Evolutionary conservation across 164 flowering plant species (phyloP), one percentile per base, ranked within the genome.

Genomic region (Dillenia suffruticosa): DNA sequence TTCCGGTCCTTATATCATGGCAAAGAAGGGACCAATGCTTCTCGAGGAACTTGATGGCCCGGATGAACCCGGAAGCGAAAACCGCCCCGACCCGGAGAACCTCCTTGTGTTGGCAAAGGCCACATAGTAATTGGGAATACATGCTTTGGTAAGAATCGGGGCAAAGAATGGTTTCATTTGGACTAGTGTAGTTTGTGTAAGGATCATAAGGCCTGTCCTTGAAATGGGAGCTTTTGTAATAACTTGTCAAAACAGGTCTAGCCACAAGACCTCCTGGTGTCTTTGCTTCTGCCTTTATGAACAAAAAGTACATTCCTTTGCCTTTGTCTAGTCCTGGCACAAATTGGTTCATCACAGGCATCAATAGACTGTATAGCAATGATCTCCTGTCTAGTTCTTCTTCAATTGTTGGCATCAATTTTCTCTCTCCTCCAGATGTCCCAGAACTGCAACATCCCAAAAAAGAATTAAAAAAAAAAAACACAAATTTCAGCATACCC

Each of bases 31-130:
- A 2, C 93, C 90, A 91, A 61, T 94, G 88, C 46, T 87, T 91
- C 56, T 94, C 96, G 1, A 94, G 77, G 74, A 94, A 94, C 44
- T 82, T 79, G 66, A 94, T 94, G 17, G 97, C 98, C 13, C 93
- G 81, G 40, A 94, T 90, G 74, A 94, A 94, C 7, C 97, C 95
- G 5, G 97, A 89, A 57, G 98, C 98, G 58, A 93, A 93, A 17
- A 90, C 92, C 2, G 98, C 97, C 12, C 98, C 98, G 9, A 94
- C 97, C 4, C 98, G 81, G 49, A 94, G 84, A 65, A 94, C 98
- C 46, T 94, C 91, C 5, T 72, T 70, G 84, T 79, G 69, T 24
- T 81, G 95, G 59, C 65, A 77, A 5, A 94, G 84, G 46, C 98
- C 98, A 59, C 97, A 87, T 26, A 93, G 88, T 74, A 93, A 50